These are phyloP conservation scores for Crepidotus sp. DNA, from an alignment of 1,284 basidiomycete genomes.

Conservation along the genomic window DNA sequence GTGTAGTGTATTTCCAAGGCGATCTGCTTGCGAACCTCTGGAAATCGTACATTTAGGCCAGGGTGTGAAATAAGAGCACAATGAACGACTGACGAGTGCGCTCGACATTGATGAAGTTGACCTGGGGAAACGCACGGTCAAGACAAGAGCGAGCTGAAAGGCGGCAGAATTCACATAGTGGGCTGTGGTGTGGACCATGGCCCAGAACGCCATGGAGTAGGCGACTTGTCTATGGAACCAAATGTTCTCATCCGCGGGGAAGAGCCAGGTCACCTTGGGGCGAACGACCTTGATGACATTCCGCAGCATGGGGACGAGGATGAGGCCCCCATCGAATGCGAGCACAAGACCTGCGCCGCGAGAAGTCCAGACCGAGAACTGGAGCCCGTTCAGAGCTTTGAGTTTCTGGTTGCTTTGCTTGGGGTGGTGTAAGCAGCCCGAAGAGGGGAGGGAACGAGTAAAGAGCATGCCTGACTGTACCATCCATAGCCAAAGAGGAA, in stretches of 20 bases:
- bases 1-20: conserved; percentile 80
- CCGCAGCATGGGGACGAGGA: conserved; percentile 79
- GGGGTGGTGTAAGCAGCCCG: conserved; percentile 3
- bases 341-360: conserved; percentile 82
- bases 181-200: conserved; percentile 79
- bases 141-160: too few species aligned
- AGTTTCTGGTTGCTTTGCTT: conserved; percentile 57
- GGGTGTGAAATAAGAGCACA: neutral
- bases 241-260: conserved; percentile 85
- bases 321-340: conserved; percentile 74
- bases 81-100: conserved; percentile 49
- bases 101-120: conserved; percentile 85
- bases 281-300: conserved; percentile 76
- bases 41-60: neutral
- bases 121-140: too few species aligned
- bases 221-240: conserved; percentile 91
- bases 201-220: conserved; percentile 83
- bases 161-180: too few species aligned
- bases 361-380: conserved; percentile 77
- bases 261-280: conserved; percentile 65
- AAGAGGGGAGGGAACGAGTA: conserved; percentile 2
- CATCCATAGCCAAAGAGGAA: conserved; percentile 71
- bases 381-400: conserved; percentile 65
- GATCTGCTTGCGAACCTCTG: conserved; percentile 68
- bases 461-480: conserved; percentile 60